Evolutionary conservation across 1,284 basidiomycete species (phyloP), one percentile per base, ranked within the genome.

Genomic region (Chalciporus sp.): DNA sequence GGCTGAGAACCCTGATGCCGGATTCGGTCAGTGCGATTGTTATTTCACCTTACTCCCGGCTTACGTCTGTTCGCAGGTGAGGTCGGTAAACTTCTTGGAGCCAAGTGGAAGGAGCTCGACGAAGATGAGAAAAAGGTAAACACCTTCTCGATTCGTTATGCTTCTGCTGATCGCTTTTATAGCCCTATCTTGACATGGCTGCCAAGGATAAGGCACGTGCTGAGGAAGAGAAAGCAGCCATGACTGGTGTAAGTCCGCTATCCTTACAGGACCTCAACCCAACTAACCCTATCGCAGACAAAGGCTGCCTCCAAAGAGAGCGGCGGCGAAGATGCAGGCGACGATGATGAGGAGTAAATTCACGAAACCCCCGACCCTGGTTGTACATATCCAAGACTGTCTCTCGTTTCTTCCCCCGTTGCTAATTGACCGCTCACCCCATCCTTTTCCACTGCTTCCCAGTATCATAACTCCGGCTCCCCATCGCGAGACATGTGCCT

Each of bases 161-260:
- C 11, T 26, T 40, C 16, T 46, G n/a, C 40, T 48, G 1, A 64
- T n/a, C 23, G n/a, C 58, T 20, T 23, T n/a, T 56, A n/a, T 61
- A 94, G 92, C 94, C 94, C n/a, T 97, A 95, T 78, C 67, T 88
- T 61, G 90, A 94, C 60, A 86, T 91, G 76, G 94, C 95, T 57
- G 82, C 86, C 47, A 81, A 82, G 56, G 95, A 97, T 76, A 97
- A 96, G 81, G 73, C 79, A 58, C 84, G 94, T 53, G 90, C 89
- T 40, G 92, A 93, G 68, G 76, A 83, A 49, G 91, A 93, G 72
- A 94, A 94, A 75, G 79, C 80, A 47, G 85, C 81, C 8, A 86
- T 91, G 74, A 85, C 90, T 61, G 83, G 88, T 55, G 85, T 86
- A 63, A 46, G 81, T 78, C 33, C 14, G 0, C 44, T 45, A 46